These are phyloP conservation scores for Rhodotorula graminis DNA, from an alignment of 768 basidiomycete genomes.

Conservation along the genomic window DNA sequence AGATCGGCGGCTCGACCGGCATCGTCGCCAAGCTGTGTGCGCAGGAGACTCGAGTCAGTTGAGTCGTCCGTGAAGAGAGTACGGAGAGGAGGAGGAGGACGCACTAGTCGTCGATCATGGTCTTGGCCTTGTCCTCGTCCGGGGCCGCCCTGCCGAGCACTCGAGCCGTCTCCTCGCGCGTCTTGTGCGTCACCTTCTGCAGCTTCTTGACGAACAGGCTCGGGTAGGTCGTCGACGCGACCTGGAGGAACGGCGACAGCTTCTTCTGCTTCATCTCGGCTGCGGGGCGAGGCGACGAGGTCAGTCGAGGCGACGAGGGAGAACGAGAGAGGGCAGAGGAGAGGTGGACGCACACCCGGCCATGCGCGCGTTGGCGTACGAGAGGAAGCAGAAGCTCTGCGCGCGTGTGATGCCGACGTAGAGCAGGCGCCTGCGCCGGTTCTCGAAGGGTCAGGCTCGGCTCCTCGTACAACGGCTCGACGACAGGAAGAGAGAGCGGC, in stretches of 20 bases:
- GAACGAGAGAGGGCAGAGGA: background rate
- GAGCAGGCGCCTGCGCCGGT: constrained; percentile 61
- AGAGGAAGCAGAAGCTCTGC: constrained; percentile 54
- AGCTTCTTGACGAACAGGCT: constrained; percentile 53
- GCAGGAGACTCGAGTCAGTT: no score
- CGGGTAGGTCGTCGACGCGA: constrained; percentile 50
- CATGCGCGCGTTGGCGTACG: constrained; percentile 45
- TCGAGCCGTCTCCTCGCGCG: constrained; percentile 55
- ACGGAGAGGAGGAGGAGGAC: constrained; percentile 41
- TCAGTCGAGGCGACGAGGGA: background rate
- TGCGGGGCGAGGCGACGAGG: background rate
- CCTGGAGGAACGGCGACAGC: constrained; percentile 59
- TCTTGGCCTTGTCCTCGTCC: constrained; percentile 51
- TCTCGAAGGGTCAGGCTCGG: background rate
- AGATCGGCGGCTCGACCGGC: constrained; percentile 8
- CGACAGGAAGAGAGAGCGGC: background rate
- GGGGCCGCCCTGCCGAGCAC: constrained; percentile 55
- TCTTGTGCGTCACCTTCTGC: constrained; percentile 50
- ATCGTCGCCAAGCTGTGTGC: background rate
- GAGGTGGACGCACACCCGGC: constrained; percentile 35
- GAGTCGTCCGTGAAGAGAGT: background rate
- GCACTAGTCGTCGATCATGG: constrained; percentile 55
- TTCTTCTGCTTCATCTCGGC: constrained; percentile 56
- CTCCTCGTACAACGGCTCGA: background rate
- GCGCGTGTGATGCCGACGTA: constrained; percentile 88